phyloP scores from a whole-genome alignment of 2,329 filamentous ascomycete genomes.

The Hypoxylon sp. region DNA sequence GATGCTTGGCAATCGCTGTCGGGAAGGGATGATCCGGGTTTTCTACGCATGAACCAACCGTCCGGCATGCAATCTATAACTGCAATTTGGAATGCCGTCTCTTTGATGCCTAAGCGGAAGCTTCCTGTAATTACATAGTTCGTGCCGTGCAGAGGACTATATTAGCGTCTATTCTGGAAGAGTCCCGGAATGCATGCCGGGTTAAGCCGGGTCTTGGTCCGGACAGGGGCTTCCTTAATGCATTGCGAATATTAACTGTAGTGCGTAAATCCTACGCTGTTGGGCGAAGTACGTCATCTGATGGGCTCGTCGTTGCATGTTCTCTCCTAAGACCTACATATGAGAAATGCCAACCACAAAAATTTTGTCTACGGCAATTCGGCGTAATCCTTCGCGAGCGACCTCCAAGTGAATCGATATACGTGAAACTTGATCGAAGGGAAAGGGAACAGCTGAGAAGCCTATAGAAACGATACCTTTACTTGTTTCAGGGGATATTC shows the following conservation, averaged over 20 bases:
- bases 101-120: not conserved
- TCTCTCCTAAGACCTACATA: not conserved
- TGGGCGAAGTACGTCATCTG: constrained; percentile 28
- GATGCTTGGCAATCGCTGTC: constrained; percentile 45
- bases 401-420: constrained; percentile 11
- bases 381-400: not conserved
- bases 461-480: constrained; percentile 2
- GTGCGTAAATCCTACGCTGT: constrained; percentile 13
- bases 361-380: constrained; percentile 1
- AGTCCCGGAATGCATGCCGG: constrained; percentile 30
- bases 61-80: constrained; percentile 10
- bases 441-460: constrained; percentile 7
- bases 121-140: not conserved
- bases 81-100: constrained; percentile 25
- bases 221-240: constrained; percentile 31
- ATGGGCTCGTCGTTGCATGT: constrained; percentile 5
- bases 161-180: constrained; percentile 31
- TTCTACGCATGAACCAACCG: constrained; percentile 37
- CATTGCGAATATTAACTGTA: constrained; percentile 17
- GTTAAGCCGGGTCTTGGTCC: constrained; percentile 32
- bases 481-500: constrained; percentile 14
- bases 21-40: constrained; percentile 48
- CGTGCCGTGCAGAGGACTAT: constrained; percentile 12
- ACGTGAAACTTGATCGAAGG: constrained; percentile 28
- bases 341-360: not conserved